Evolutionary conservation across 495 filamentous ascomycete genomes (phyloP), one percentile per base, ranked within the genome.

Genomic region (Penicillium antarcticum): DNA sequence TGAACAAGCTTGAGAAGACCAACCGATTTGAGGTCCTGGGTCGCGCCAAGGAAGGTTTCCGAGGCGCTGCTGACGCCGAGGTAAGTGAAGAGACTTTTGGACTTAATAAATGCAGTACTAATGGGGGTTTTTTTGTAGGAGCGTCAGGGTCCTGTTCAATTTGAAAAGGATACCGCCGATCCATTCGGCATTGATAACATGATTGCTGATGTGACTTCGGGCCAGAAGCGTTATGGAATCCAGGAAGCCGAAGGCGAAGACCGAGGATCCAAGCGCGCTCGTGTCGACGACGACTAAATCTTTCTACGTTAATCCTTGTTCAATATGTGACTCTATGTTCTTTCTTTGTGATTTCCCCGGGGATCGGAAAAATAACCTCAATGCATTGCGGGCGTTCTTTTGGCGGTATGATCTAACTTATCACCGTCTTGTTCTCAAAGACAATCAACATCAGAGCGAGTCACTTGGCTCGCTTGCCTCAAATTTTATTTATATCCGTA

Each of bases 161-260:
- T 99, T 65, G 94, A 97, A 73, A 95, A 94, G 72, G 94, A 97
- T 55, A 80, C 75, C 3, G 79, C 79, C 14, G 92, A 97, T 73
- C 89, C 91, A 6, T 97, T 97, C 58, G 87, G 91, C 26, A 91
- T 97, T 51, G 90, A 96, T 58, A 88, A 86, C 60, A 95, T 98
- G 77, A 86, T 99, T 63, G 80, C 77, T 19, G 89, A 95, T 67
- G 89, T 88, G 65, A 85, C 69, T 55, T 73, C 69, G 17, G 78
- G 84, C 0, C 87, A 83, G 67, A 88, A 95, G 65, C 84, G 92
- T 45, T 95, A 87, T 68, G 95, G 91, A 3, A 77, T 97, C 43
- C 86, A 92, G 64, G 89, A 92, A 42, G 78, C 75, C 12, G 87
- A 88, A 14, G 44, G 42, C 26, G 71, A 73, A 4, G 74, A 77